These are phyloP conservation scores for Fennellomyces sp. DNA, from an alignment of 371 early-diverging fungal species.

Conservation along the genomic window DNA sequence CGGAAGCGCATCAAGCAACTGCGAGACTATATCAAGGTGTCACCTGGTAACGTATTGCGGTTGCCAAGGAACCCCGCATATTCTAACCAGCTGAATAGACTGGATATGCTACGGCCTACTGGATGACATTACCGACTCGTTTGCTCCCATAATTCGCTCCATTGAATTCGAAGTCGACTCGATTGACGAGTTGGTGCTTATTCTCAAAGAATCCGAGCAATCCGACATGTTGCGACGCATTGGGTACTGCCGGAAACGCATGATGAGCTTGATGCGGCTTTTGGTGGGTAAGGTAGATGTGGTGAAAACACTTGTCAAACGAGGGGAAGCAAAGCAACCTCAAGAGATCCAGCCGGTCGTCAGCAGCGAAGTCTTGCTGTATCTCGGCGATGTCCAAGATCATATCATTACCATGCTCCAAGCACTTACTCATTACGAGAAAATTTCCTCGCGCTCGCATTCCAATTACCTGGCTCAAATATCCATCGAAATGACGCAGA, in stretches of 20 bases:
- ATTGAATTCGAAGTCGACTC: conserved; percentile 91
- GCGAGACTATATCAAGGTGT: conserved; percentile 62
- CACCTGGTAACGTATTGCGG: conserved; percentile 47
- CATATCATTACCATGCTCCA: conserved; percentile 94
- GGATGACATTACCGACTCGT: conserved; percentile 86
- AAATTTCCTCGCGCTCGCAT: conserved; percentile 89
- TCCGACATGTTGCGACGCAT: conserved; percentile 88
- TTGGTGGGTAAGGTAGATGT: conserved; percentile 84
- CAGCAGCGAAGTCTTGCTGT: conserved; percentile 73
- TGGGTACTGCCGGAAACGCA: conserved; percentile 80
- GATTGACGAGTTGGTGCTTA: conserved; percentile 90
- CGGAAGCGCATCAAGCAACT: conserved; percentile 76
- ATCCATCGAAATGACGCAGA: conserved; percentile 93
- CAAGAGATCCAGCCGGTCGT: conserved; percentile 42
- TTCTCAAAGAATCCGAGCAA: conserved; percentile 86
- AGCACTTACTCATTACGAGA: conserved; percentile 88
- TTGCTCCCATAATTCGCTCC: conserved; percentile 76
- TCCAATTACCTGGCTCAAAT: conserved; percentile 97
- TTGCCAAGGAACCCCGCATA: too few species aligned
- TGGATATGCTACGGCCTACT: conserved; percentile 91
- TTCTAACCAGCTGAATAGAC: conserved; percentile 46
- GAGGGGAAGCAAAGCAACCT: conserved; percentile 59
- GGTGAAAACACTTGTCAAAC: conserved; percentile 76
- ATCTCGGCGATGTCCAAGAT: conserved; percentile 94
- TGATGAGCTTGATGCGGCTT: conserved; percentile 75